Evolutionary conservation across 352 stramenopile species (phyloP), one percentile per base, ranked within the genome.

Genomic region (Blastocystis sp.): DNA sequence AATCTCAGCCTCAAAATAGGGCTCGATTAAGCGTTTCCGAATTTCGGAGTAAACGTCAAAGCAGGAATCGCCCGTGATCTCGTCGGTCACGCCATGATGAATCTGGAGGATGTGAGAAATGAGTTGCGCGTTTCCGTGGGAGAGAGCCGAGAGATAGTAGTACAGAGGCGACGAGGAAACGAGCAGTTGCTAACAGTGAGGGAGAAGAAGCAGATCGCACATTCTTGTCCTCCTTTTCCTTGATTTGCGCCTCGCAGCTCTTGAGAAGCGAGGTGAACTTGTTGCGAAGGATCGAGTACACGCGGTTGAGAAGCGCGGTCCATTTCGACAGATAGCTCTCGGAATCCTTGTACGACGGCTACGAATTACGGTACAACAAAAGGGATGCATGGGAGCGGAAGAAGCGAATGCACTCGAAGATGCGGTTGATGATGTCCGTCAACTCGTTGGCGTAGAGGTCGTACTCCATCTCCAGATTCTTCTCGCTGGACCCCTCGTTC

Each of bases 381-480:
- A 61, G n/a, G 10, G 21, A 13, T 66, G 66, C 71, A 41, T 81
- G 71, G 9, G 71, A 81, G 39, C 50, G 39, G 71, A 81, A 81
- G 35, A 81, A 81, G 9, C 62, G 71, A 19, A 81, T 59, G 31
- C 71, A 81, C 3, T 81, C 71, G 59, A 81, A 81, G n/a, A 81
- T 67, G 33, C 71, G 71, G 35, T 24, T 67, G 50, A 81, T 67
- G 29, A 81, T 81, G 13, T 31, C 39, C 24, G 26, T 33, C 19
- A 81, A 33, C 59, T 81, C 71, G 26, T 81, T 29, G 59, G 45
- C 33, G 45, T 81, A 81, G 24, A 81, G 50, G n/a, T 81, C 71
- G 59, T 81, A 81, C 59, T 81, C 71, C 71, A 81, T 81, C 33
- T 81, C 71, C 50, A 63, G 39, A 31, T 51, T 81, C 63, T 74